These are phyloP conservation scores for Mycena metata DNA, from an alignment of 768 basidiomycete species.

Conservation along the genomic window DNA sequence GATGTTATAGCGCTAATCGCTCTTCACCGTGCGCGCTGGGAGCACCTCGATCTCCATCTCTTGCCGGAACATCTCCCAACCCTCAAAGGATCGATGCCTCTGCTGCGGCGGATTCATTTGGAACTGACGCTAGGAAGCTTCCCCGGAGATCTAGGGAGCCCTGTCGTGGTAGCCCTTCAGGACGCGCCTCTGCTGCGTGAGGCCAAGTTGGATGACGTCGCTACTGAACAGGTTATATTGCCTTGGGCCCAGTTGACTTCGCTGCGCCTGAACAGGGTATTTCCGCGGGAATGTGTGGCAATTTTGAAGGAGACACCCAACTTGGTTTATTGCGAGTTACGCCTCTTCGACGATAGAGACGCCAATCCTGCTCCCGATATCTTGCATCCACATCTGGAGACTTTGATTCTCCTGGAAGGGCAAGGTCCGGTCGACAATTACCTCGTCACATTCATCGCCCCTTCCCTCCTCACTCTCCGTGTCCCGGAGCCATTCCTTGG, in stretches of 20 bases:
- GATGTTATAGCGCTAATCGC: not conserved
- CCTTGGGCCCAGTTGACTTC: not conserved
- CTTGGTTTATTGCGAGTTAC: not conserved
- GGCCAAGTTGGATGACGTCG: not conserved
- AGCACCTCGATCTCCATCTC: not conserved
- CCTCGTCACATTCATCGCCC: not conserved
- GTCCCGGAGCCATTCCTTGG: not conserved
- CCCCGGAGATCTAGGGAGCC: too few relatives aligned
- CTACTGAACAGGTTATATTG: not conserved
- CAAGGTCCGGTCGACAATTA: not conserved
- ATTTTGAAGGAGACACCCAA: not conserved
- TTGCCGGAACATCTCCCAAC: not conserved
- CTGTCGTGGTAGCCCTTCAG: not conserved
- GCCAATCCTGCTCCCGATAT: not conserved
- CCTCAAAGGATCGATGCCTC: not conserved
- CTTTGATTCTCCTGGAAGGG: not conserved
- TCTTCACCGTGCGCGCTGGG: slow-evolving; percentile 4
- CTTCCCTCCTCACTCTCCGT: not conserved
- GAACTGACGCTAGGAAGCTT: too few relatives aligned
- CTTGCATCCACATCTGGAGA: not conserved
- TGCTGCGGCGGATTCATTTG: too few relatives aligned
- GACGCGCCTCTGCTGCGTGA: not conserved
- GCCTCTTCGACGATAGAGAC: not conserved
- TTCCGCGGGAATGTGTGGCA: not conserved
- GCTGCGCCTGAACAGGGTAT: not conserved